These are phyloP conservation scores for Rhododendron mucronatum DNA, from an alignment of 148 eudicot species.

Conservation along the genomic window DNA sequence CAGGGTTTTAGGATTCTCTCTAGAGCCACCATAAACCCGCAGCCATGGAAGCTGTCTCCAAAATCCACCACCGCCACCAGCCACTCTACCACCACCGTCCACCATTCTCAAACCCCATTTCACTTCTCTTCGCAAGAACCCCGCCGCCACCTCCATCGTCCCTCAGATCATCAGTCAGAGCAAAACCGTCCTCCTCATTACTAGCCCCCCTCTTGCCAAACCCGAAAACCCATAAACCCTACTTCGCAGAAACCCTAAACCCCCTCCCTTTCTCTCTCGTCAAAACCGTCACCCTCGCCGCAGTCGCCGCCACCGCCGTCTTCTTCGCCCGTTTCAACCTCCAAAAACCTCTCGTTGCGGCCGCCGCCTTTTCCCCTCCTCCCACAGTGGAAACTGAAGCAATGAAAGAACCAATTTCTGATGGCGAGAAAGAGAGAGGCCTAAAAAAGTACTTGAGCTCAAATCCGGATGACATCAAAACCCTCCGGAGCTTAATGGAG, in stretches of 20 bases:
- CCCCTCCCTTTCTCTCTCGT: constrained; percentile 27
- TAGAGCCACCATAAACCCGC: neutral
- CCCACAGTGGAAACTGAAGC: neutral
- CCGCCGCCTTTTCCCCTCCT: constrained; percentile 23
- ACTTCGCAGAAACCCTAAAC: neutral
- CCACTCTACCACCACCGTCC: constrained; percentile 26
- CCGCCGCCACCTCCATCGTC: neutral
- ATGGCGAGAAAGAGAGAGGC: constrained; percentile 36
- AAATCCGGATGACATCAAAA: constrained; percentile 35
- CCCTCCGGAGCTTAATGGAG: constrained; percentile 54
- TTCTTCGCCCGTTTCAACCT: constrained; percentile 33
- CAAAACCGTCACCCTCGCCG: constrained; percentile 42
- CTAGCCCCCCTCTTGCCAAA: neutral
- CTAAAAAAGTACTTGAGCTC: constrained; percentile 29
- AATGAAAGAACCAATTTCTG: constrained; percentile 9
- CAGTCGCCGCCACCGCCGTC: constrained; percentile 48
- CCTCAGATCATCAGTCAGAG: constrained; percentile 9
- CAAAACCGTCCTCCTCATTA: constrained; percentile 10
- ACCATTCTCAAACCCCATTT: constrained; percentile 26
- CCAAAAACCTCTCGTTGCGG: constrained; percentile 34
- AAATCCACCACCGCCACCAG: constrained; percentile 19
- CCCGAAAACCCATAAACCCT: constrained; percentile 5
- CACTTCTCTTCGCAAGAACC: constrained; percentile 30
- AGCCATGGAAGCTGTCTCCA: constrained; percentile 30
- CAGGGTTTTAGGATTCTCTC: constrained; percentile 1